A percentile compares a stretch with the other conserved stretches of the same genome.
These are phyloP conservation scores for Xanthoparmelia taractica DNA, from an alignment of 495 filamentous ascomycete species.

Conservation along the genomic window DNA sequence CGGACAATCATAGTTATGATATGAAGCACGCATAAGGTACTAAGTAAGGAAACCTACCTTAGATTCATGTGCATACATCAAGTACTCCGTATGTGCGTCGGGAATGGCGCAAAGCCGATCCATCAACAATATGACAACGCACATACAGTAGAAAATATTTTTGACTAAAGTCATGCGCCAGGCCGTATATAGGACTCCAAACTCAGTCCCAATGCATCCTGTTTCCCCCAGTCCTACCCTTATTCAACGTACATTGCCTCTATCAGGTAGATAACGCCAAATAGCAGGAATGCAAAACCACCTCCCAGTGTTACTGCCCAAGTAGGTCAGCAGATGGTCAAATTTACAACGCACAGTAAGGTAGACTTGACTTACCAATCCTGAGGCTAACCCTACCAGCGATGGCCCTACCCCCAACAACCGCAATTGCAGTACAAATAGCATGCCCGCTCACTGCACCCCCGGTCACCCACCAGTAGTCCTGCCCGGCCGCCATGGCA, in stretches of 20 bases:
- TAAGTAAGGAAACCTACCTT: too few relatives aligned
- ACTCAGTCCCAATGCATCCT: conserved; percentile 7
- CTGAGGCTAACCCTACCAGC: conserved; percentile 91
- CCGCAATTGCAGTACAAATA: conserved; percentile 85
- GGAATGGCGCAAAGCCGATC: too few relatives aligned
- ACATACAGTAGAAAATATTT: too few relatives aligned
- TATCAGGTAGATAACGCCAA: conserved; percentile 82
- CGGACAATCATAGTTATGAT: too few relatives aligned
- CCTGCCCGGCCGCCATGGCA: conserved; percentile 95
- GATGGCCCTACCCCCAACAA: conserved; percentile 85
- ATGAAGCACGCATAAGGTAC: too few relatives aligned
- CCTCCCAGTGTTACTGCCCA: conserved; percentile 82
- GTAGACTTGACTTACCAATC: conserved; percentile 66
- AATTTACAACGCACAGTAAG: conserved; percentile 1
- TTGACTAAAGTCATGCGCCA: not conserved
- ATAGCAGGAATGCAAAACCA: conserved; percentile 81
- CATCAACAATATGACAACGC: too few relatives aligned
- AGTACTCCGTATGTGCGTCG: too few relatives aligned
- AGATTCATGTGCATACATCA: too few relatives aligned
- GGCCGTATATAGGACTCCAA: not conserved
- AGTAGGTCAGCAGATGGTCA: conserved; percentile 17
- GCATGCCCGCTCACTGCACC: conserved; percentile 83
- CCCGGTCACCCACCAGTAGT: conserved; percentile 97
- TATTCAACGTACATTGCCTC: conserved; percentile 58
- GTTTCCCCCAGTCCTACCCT: conserved; percentile 2